Evolutionary conservation across 78 protist genomes (phyloP), one percentile per base, ranked within the genome.

Genomic region (Dictyostelium citrinum): DNA sequence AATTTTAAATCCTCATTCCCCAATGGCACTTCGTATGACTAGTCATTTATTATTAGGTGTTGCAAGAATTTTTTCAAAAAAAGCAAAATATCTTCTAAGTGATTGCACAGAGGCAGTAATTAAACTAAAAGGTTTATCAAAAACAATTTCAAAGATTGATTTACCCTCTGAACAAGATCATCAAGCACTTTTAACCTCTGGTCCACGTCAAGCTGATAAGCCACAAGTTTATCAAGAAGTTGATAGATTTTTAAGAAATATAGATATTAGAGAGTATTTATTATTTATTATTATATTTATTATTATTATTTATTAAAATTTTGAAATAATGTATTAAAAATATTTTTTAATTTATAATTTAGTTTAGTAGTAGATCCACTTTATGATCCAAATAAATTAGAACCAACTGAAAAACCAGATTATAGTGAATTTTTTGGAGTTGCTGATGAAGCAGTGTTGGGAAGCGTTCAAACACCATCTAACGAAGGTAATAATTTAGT

Each of bases 1-100:
- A 12, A 97, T 97, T 61, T 64, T 95, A 67, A 39, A 95, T 33
- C 98, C 97, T 1, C 82, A 58, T 24, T 84, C 91, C 8, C 97
- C 97, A 3, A 74, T 98, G 80, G 97, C 99, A 17, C 96, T 98
- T 68, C 98, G 99, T 71, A 91, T 95, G 72, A 91, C 97, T 22
- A 97, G 98, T n/a, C 98, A 97, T 82, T 71, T 98, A 27, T 78
- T 98, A 72, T 95, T 98, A 24, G 99, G 99, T 49, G 98, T 98
- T 0, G 97, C 95, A 11, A 76, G 96, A 39, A 98, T 98, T 84
- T 96, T 94, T 86, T 60, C 93, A 10, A 75, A 84, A 35, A 97
- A 98, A 41, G 93, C 92, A 11, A 45, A 51, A 22, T 95, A 58
- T 90, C 92, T 98, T 8, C 39, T 92, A 9, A 74, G 68, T 43